phyloP scores from a whole-genome alignment of 75 land plant genomes.

The Picea sitchensis region DNA sequence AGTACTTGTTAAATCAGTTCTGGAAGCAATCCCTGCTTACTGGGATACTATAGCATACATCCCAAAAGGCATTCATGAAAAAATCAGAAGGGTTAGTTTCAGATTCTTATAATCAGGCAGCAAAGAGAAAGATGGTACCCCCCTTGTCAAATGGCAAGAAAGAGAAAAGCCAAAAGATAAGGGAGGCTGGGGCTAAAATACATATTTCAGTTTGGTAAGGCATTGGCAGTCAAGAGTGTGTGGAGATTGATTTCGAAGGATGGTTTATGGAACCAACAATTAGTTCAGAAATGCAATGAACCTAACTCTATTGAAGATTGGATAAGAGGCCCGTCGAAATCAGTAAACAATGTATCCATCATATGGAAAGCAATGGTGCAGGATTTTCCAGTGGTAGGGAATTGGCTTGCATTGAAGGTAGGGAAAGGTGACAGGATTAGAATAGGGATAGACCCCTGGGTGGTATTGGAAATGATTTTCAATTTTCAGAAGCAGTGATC shows the following conservation, averaged over 20 bases:
- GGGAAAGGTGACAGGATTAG: no score
- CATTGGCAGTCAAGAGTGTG: not conserved
- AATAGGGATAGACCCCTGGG: no score
- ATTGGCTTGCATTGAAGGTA: no score
- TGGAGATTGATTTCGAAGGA: not conserved
- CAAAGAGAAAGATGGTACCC: not conserved
- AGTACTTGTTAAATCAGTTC: not conserved
- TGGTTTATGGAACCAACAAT: not conserved
- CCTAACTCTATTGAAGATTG: no score
- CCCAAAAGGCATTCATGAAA: not conserved
- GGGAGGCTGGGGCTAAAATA: not conserved
- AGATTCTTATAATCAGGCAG: not conserved
- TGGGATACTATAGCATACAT: not conserved
- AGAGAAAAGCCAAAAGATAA: not conserved
- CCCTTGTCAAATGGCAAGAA: not conserved
- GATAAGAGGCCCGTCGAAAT: no score
- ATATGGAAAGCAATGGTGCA: no score
- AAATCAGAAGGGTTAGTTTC: not conserved
- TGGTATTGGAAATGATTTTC: no score
- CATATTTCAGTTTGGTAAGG: not conserved
- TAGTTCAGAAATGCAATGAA: no score
- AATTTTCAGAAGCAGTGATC: no score
- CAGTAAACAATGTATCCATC: no score
- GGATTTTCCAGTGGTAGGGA: no score
- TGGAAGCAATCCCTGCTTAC: not conserved